phyloP scores from a whole-genome alignment of 148 eudicot species.

The Fagopyrum tataricum region DNA sequence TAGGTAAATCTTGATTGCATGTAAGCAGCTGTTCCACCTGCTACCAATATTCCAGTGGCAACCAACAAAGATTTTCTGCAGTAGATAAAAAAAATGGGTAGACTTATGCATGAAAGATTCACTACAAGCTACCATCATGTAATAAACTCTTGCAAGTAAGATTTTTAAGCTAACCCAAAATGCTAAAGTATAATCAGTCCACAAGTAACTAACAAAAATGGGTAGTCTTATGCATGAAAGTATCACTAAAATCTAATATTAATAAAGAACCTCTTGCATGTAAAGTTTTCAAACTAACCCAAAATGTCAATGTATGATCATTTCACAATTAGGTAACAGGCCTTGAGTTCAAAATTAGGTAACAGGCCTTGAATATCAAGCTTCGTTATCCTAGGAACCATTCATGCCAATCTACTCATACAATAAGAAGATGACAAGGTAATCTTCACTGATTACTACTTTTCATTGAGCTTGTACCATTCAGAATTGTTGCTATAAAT shows the following conservation, averaged over 20 bases:
- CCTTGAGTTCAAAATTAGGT: background rate
- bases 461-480: background rate
- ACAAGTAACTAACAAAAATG: background rate
- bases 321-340: background rate
- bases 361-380: background rate
- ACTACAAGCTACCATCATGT: background rate
- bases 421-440: conserved; percentile 5
- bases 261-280: too few relatives aligned
- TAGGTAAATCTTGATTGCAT: conserved; percentile 52
- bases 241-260: too few relatives aligned
- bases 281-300: too few relatives aligned
- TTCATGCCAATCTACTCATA: background rate
- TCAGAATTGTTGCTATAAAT: background rate
- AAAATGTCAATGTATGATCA: too few relatives aligned
- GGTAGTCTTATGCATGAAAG: too few relatives aligned
- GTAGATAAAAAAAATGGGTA: background rate
- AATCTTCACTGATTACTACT: background rate
- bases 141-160: background rate
- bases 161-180: background rate
- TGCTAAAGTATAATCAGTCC: background rate
- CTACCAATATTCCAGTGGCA: conserved; percentile 73
- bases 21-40: conserved; percentile 82
- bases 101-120: background rate
- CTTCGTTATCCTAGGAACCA: conserved; percentile 1
- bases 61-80: conserved; percentile 75